Base-by-base conservation (phyloP, 2,329 filamentous ascomycete species). In the Fusarium paranaense region DNA sequence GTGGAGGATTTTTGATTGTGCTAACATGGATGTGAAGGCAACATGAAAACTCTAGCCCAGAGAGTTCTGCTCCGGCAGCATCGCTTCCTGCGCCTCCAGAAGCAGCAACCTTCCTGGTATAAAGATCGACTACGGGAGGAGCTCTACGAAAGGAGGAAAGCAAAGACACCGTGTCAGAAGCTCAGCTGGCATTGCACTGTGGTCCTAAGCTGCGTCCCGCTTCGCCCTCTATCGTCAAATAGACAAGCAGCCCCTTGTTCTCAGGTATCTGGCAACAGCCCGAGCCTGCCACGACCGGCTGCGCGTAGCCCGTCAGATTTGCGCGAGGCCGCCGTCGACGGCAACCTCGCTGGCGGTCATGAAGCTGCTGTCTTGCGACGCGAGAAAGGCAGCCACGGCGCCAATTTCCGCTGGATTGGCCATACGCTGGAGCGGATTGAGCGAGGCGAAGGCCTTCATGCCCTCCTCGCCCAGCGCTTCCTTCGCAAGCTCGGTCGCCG, bases 121-220 rank as follows among this genome's bases (percentile, higher is more conserved):
- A 38, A 16, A 25, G 66, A 61, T 25, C 45, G 66, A 30, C 45
- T 69, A 16, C 62, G 57, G 7, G 66, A 65, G 27, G 66, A 69
- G 57, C 11, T 65, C 11, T 30, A 16, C 35, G 66, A 69, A 52
- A 52, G 56, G 38, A 22, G 57, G 25, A 10, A 27, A 11, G 62
- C 62, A 54, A 22, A 18, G 30, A 65, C 66, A 7, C 30, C 20
- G 3, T 56, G 45, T 14, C 45, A 47, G 10, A 69, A 77, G 60
- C 74, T 86, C n/a, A 86, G 85, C 78, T 37, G 6, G 14, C 35
- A 4, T 37, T 38, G 16, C 8, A 5, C 16, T 38, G 5, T 38
- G 8, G 37, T 5, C 16, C 37, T 10, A 38, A 38, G 37, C 37
- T n/a, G 16, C 16, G 8, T 10, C 37, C 37, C 8, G 3, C 16